Conservation (phyloP, 2,329 filamentous ascomycete species). For the Thermothelomyces thermophilus region DNA sequence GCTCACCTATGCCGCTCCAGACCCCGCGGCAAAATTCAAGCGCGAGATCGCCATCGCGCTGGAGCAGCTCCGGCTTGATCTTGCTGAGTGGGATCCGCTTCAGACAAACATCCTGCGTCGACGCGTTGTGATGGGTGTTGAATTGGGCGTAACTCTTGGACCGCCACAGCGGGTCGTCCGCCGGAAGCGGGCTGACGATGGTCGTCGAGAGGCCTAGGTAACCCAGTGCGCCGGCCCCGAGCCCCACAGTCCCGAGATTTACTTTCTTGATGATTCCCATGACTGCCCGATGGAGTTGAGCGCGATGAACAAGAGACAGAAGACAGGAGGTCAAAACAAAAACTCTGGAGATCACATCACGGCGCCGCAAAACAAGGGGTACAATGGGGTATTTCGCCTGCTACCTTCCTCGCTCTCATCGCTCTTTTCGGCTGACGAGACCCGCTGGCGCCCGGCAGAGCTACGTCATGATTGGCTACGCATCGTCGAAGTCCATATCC, state of each 20-base stretch:
- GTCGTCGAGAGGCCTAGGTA: constrained; percentile 49
- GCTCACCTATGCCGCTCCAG: constrained; percentile 57
- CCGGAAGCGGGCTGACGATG: constrained; percentile 50
- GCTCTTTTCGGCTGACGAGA: too few species aligned
- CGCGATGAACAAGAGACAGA: too few species aligned
- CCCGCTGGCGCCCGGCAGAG: too few species aligned
- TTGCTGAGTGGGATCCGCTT: constrained; percentile 55
- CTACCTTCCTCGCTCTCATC: too few species aligned
- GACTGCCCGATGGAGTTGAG: background rate
- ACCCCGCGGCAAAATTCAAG: constrained; percentile 62
- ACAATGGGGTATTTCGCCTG: too few species aligned
- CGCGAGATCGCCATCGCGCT: constrained; percentile 51
- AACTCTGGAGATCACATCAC: too few species aligned
- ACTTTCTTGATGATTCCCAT: constrained; percentile 49
- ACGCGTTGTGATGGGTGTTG: constrained; percentile 58
- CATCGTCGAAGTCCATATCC: too few species aligned
- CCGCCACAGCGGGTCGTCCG: constrained; percentile 55
- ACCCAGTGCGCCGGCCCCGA: constrained; percentile 39
- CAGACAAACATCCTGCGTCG: constrained; percentile 58
- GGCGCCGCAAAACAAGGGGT: too few species aligned
- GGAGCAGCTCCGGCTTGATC: constrained; percentile 58
- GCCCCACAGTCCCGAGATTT: constrained; percentile 40
- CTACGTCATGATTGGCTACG: too few species aligned
- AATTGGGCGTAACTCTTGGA: constrained; percentile 49
- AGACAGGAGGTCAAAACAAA: background rate